Evolutionary conservation across 306 rosid species (phyloP).

Genomic region (Mimosa pudica): DNA sequence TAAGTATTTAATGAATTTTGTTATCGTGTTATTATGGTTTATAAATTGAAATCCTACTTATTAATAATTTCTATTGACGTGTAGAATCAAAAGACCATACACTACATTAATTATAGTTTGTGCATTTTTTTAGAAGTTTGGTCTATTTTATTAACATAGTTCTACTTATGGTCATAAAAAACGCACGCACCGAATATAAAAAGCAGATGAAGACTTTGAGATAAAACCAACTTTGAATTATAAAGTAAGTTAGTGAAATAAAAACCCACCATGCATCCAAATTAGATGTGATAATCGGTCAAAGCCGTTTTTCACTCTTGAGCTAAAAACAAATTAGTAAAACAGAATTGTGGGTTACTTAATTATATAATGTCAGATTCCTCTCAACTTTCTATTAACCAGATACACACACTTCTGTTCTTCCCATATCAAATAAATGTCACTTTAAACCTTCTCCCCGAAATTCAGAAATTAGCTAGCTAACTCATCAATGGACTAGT

Average conservation of each 20-base stretch:
- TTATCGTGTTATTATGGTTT: not conserved
- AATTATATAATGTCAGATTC: slow-evolving; percentile 6
- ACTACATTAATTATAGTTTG: not conserved
- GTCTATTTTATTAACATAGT: not conserved
- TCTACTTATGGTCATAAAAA: not conserved
- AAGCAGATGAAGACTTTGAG: not conserved
- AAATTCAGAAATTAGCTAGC: too few species aligned
- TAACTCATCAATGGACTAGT: too few species aligned
- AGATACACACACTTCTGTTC: not conserved
- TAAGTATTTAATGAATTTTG: too few species aligned
- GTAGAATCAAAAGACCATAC: not conserved
- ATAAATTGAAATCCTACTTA: not conserved
- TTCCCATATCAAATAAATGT: too few species aligned
- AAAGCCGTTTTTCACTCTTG: slow-evolving; percentile 20
- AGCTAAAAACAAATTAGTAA: slow-evolving; percentile 26
- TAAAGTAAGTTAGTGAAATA: not conserved
- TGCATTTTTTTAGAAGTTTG: not conserved
- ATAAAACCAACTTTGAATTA: not conserved
- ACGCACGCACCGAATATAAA: not conserved
- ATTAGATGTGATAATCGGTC: slow-evolving; percentile 18
- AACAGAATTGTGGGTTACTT: slow-evolving; percentile 4
- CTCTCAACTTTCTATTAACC: not conserved
- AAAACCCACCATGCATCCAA: slow-evolving; percentile 14
- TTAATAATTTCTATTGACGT: not conserved
- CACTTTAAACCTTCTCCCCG: too few species aligned